Conservation (phyloP, 352 stramenopile species). For the Pythium vanterpoolii region DNA sequence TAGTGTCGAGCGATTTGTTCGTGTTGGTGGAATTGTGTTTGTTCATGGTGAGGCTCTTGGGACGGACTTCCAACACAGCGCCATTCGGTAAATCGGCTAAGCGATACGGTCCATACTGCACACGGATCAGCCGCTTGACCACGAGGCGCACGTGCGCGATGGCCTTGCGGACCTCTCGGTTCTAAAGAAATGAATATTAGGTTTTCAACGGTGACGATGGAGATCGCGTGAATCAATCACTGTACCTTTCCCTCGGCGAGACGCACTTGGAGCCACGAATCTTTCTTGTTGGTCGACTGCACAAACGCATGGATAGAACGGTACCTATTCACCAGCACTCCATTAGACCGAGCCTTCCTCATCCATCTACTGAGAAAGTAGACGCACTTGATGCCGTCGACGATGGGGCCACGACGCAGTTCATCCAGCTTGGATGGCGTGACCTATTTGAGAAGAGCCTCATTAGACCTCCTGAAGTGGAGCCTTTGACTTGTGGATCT, state of each 20-base stretch:
- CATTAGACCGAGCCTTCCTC: neutral
- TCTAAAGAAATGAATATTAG: no score
- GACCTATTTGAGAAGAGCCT: constrained; percentile 25
- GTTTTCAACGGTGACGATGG: no score
- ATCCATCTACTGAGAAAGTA: neutral
- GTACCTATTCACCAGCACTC: constrained; percentile 29
- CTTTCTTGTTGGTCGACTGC: constrained; percentile 81
- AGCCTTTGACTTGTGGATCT: constrained; percentile 10
- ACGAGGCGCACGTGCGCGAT: constrained; percentile 82
- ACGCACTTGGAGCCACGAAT: constrained; percentile 88
- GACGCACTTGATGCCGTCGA: constrained; percentile 79
- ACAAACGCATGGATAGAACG: constrained; percentile 65
- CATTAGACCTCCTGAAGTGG: no score
- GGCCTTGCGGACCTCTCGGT: constrained; percentile 89
- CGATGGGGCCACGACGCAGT: constrained; percentile 64
- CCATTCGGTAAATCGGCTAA: constrained; percentile 73
- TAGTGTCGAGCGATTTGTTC: neutral
- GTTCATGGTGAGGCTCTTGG: constrained; percentile 42
- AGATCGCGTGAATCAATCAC: no score
- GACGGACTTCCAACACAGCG: constrained; percentile 70
- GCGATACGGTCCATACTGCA: constrained; percentile 88
- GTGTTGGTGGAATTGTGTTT: constrained; percentile 27
- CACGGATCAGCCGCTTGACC: constrained; percentile 87
- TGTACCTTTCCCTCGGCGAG: constrained; percentile 84
- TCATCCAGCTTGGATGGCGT: constrained; percentile 79